These are phyloP conservation scores for Suillus fuscotomentosus DNA, from an alignment of 768 basidiomycete species.

Conservation along the genomic window DNA sequence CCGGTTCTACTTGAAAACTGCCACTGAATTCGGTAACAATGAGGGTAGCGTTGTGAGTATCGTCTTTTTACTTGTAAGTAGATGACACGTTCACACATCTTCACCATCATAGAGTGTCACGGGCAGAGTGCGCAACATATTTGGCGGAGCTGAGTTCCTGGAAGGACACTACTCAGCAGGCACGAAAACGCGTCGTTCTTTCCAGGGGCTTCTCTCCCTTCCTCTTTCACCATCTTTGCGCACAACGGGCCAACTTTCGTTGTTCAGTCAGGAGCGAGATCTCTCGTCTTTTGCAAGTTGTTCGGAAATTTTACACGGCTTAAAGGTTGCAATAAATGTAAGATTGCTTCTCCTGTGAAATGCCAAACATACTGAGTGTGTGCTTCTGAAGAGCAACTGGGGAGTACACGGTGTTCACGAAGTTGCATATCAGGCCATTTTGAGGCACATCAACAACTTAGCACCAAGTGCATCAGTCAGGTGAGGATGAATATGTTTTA, in stretches of 20 bases:
- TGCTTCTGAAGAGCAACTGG: constrained; percentile 35
- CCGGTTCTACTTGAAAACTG: constrained; percentile 72
- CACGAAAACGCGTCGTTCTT: constrained; percentile 83
- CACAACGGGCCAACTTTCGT: constrained; percentile 67
- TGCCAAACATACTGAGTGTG: not conserved
- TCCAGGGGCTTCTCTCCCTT: constrained; percentile 63
- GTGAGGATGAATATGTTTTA: constrained; percentile 36
- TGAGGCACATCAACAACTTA: constrained; percentile 73
- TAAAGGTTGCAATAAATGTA: constrained; percentile 72
- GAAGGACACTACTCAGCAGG: constrained; percentile 82
- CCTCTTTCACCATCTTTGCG: constrained; percentile 62
- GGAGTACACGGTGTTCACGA: constrained; percentile 59
- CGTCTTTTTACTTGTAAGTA: not conserved
- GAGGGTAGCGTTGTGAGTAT: constrained; percentile 87
- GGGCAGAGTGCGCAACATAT: constrained; percentile 79
- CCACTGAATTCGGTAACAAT: constrained; percentile 90
- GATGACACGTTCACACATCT: not conserved
- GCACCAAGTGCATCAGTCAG: constrained; percentile 78
- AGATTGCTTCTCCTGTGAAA: constrained; percentile 43
- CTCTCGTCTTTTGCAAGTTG: constrained; percentile 76
- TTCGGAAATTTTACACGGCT: constrained; percentile 60
- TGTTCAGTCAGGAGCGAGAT: constrained; percentile 79
- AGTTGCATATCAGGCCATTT: constrained; percentile 77
- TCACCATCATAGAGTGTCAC: constrained; percentile 58
- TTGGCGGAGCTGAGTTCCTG: constrained; percentile 89